Base-by-base conservation (phyloP, 805 yeast genomes). In the Lachancea dasiensis region DNA sequence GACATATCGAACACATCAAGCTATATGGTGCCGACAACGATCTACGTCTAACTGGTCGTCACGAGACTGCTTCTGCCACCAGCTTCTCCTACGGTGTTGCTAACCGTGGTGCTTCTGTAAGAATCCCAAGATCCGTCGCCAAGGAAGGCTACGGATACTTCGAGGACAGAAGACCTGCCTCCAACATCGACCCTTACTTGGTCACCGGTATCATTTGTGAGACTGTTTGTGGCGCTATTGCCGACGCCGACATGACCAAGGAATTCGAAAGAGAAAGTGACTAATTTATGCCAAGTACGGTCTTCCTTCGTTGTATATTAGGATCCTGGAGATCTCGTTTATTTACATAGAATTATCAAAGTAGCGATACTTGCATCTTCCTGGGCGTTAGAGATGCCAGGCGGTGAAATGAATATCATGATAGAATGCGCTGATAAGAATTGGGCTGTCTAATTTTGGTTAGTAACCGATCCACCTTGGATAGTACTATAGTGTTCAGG, bases 161-260 rank as follows among this genome's bases (percentile, higher is more conserved):
- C 60, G 98, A 92, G 77, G 98, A 92, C 72, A 86, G 98, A 77
- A 86, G 98, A 75, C 98, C 98, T 43, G 98, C 98, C 52, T 89
- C 97, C 47, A 92, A 92, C 82, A 92, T 92, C 58, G 98, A 92
- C 69, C 97, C 98, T 53, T 92, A 92, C 74, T 79, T 90, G 68
- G 97, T 92, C 50, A 89, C 97, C 40, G 98, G 97, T 76, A 87
- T 92, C 65, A 86, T 92, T 81, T 83, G 83, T 56, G 98, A 92
- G 76, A 90, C 97, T 53, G 80, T 92, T 51, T 84, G 89, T 65
- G 97, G 97, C 67, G 77, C 90, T 38, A 84, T 89, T 58, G 86
- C 92, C 47, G 94, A 86, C 60, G 95, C 95, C 63, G 94, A 89
- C 69, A 87, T 89, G 95, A 74, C 78, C 56, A 81, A 85, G 72